Conservation (phyloP, 352 stramenopile genomes). For the Phytophthora brassicae region DNA sequence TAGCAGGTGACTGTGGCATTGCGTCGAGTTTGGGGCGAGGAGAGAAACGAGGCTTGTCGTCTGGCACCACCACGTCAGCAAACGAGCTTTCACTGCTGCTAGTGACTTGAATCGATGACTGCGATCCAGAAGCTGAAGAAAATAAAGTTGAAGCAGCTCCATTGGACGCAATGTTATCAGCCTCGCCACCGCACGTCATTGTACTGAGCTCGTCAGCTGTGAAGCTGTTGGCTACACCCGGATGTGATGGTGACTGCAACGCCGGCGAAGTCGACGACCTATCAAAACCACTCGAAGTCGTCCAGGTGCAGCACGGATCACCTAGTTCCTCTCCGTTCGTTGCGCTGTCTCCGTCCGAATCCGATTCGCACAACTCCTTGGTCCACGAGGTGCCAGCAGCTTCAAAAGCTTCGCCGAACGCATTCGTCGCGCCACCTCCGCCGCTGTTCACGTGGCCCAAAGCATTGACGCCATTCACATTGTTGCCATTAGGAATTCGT, state of each 20-base stretch:
- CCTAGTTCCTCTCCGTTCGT: conserved; percentile 90
- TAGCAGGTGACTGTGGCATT: conserved; percentile 5
- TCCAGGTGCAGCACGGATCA: conserved; percentile 85
- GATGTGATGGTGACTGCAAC: conserved; percentile 27
- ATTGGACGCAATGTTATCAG: conserved; percentile 18
- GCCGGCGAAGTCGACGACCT: conserved; percentile 3
- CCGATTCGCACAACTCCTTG: conserved; percentile 48
- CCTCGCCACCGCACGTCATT: conserved; percentile 41
- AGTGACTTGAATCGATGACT: conserved; percentile 6
- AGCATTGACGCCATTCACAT: conserved; percentile 47
- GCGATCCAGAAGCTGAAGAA: conserved; percentile 5
- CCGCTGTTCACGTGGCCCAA: conserved; percentile 53
- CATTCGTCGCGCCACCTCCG: conserved; percentile 58
- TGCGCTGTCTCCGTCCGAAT: conserved; percentile 77
- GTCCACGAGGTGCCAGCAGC: conserved; percentile 50
- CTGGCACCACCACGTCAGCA: conserved; percentile 8
- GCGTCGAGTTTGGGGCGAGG: conserved; percentile 16
- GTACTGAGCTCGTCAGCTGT: conserved; percentile 30
- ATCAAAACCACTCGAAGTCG: conserved; percentile 12
- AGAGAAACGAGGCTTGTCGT: conserved; percentile 18
- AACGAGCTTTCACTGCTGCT: conserved; percentile 19
- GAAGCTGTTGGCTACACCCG: conserved; percentile 46
- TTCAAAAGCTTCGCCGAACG: conserved; percentile 64
- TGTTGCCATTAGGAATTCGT: conserved; percentile 59
- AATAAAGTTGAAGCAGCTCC: conserved; percentile 1